These are phyloP conservation scores for Alternaria dauci DNA, from an alignment of 2,329 filamentous ascomycete species.

Conservation along the genomic window DNA sequence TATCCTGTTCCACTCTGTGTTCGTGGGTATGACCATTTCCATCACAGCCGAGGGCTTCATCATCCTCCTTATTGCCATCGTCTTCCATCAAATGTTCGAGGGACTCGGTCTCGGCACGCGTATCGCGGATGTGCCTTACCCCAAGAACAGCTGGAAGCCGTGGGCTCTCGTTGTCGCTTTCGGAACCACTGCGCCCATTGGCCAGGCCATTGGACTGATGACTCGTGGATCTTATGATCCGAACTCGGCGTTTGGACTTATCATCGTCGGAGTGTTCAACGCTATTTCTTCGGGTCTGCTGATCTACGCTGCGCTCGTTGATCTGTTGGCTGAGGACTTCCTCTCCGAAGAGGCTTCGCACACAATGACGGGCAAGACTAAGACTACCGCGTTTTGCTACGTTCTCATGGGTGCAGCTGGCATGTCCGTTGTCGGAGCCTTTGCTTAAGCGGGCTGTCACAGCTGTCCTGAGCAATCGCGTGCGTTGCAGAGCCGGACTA, in stretches of 20 bases:
- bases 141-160: conserved; percentile 64
- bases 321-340: conserved; percentile 71
- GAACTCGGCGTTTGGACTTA: conserved; percentile 68
- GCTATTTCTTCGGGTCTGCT: conserved; percentile 70
- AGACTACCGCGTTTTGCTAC: conserved; percentile 61
- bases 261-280: conserved; percentile 71
- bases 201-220: conserved; percentile 69
- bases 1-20: conserved; percentile 70
- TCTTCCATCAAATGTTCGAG: conserved; percentile 71
- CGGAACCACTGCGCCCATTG: conserved; percentile 69
- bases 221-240: conserved; percentile 68
- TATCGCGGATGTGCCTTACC: conserved; percentile 67
- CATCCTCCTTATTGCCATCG: conserved; percentile 66
- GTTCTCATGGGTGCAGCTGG: conserved; percentile 50
- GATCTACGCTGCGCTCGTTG: conserved; percentile 69
- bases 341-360: conserved; percentile 59
- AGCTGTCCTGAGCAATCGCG: not conserved
- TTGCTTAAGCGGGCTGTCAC: conserved; percentile 1
- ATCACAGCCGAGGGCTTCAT: conserved; percentile 66
- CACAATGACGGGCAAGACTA: conserved; percentile 62
- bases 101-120: conserved; percentile 69
- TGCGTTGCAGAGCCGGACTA: not conserved
- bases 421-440: conserved; percentile 36
- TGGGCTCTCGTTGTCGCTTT: conserved; percentile 70
- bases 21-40: conserved; percentile 69